Evolutionary conservation across 164 flowering plant genomes (phyloP).

Genomic region (Brasenia schreberi): DNA sequence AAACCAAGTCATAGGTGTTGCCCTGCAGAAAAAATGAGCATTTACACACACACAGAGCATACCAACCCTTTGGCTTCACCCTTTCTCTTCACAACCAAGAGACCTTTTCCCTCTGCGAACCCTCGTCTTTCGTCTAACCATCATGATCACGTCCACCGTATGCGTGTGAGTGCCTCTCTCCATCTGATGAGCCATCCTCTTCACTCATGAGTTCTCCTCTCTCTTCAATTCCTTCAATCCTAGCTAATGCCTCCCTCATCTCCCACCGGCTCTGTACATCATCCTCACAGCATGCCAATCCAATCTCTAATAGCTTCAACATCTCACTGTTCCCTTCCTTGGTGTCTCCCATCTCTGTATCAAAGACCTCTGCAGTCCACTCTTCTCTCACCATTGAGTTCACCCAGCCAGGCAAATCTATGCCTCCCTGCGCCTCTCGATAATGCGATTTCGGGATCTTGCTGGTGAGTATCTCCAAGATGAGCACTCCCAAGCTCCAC

Average conservation of each 20-base stretch:
- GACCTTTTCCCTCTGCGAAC: too few species aligned
- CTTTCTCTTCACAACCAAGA: too few species aligned
- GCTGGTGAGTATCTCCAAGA: conserved; percentile 67
- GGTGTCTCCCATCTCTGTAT: conserved; percentile 36
- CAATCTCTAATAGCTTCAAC: conserved; percentile 53
- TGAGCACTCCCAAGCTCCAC: conserved; percentile 69
- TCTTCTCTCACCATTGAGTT: conserved; percentile 23
- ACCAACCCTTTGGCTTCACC: too few species aligned
- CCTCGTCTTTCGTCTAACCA: too few species aligned
- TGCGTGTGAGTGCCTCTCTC: background rate
- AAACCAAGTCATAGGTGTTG: too few species aligned
- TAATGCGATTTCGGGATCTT: conserved; percentile 30
- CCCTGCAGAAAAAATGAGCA: too few species aligned
- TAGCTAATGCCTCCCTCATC: conserved; percentile 38
- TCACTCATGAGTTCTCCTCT: conserved; percentile 16
- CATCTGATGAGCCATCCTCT: conserved; percentile 22
- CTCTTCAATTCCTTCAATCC: conserved; percentile 52
- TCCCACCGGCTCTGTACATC: conserved; percentile 61
- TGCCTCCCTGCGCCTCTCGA: conserved; percentile 14
- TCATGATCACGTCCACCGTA: background rate
- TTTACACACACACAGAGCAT: too few species aligned
- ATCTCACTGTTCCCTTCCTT: conserved; percentile 34
- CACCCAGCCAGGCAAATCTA: conserved; percentile 51
- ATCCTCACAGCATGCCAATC: conserved; percentile 48
- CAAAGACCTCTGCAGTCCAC: conserved; percentile 34